Evolutionary conservation across 257 asterid species (phyloP).

Genomic region (Petunia axillaris): DNA sequence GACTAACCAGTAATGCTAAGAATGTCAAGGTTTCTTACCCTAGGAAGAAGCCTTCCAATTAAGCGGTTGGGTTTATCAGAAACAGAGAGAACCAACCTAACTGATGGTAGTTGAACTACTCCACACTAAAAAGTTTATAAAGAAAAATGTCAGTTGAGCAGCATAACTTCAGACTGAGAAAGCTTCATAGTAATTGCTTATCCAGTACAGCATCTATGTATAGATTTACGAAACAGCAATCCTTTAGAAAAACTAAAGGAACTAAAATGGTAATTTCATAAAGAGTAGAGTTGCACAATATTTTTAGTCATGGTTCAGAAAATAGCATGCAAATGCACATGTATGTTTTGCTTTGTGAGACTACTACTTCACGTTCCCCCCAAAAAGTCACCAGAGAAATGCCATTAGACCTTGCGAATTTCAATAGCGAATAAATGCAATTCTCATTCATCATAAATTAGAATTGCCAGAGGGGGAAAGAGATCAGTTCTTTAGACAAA

Average conservation of each 20-base stretch:
- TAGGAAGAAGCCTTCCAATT: constrained; percentile 94
- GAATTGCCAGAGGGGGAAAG: background rate
- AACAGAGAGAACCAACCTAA: constrained; percentile 78
- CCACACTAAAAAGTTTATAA: constrained; percentile 66
- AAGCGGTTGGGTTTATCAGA: constrained; percentile 78
- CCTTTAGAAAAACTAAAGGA: background rate
- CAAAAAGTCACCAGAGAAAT: background rate
- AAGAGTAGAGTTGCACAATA: background rate
- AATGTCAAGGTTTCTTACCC: constrained; percentile 51
- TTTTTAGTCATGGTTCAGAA: constrained; percentile 6
- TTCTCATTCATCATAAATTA: background rate
- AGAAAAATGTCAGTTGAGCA: background rate
- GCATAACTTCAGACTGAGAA: background rate
- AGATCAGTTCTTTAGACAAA: constrained; percentile 14
- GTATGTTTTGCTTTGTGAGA: no score
- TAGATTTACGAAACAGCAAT: background rate
- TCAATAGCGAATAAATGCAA: background rate
- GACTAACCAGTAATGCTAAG: background rate
- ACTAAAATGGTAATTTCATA: background rate
- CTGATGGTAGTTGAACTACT: constrained; percentile 90
- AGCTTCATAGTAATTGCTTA: background rate
- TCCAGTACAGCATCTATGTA: background rate
- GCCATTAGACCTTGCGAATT: constrained; percentile 1
- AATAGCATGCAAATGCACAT: no score
- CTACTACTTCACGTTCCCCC: no score